phyloP scores from a whole-genome alignment of 441 rosid species.

The Breynia disticha region DNA sequence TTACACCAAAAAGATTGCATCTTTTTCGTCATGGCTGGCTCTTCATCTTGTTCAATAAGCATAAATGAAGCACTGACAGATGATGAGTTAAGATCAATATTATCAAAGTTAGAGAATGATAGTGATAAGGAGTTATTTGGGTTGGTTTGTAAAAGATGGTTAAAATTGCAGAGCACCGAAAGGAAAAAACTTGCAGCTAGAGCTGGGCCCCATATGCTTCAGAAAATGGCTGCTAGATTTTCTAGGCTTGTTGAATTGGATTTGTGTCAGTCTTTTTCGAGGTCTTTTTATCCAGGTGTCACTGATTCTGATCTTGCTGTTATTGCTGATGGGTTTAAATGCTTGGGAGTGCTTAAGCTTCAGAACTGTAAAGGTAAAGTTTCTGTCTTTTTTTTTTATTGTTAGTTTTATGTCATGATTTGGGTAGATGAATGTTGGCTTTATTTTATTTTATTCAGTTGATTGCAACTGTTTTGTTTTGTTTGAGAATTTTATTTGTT shows the following conservation, averaged over 20 bases:
- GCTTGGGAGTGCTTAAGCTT: conserved; percentile 47
- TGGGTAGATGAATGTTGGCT: too few relatives aligned
- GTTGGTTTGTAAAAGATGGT: conserved; percentile 91
- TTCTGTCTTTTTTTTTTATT: neutral
- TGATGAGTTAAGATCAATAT: conserved; percentile 64
- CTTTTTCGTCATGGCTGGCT: too few relatives aligned
- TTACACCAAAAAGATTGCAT: too few relatives aligned
- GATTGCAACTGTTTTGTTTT: too few relatives aligned
- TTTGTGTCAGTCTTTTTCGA: conserved; percentile 78
- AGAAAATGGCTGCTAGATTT: conserved; percentile 71
- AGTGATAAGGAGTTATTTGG: conserved; percentile 79
- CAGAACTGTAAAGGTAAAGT: conserved; percentile 70
- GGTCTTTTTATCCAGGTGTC: conserved; percentile 87
- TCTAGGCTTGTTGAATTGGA: conserved; percentile 61
- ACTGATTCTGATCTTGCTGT: conserved; percentile 80
- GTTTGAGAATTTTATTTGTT: too few relatives aligned
- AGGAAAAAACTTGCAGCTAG: conserved; percentile 80
- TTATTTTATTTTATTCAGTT: too few relatives aligned
- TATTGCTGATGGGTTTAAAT: conserved; percentile 58
- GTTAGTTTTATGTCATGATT: neutral
- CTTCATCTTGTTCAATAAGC: conserved; percentile 26
- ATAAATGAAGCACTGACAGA: conserved; percentile 69
- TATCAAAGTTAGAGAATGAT: conserved; percentile 52
- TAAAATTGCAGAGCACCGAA: conserved; percentile 74
- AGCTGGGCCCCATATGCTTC: conserved; percentile 87